Evolutionary conservation across 2,329 filamentous ascomycete species (phyloP), one percentile per base, ranked within the genome.

Genomic region (Hymenoscyphus albidus): DNA sequence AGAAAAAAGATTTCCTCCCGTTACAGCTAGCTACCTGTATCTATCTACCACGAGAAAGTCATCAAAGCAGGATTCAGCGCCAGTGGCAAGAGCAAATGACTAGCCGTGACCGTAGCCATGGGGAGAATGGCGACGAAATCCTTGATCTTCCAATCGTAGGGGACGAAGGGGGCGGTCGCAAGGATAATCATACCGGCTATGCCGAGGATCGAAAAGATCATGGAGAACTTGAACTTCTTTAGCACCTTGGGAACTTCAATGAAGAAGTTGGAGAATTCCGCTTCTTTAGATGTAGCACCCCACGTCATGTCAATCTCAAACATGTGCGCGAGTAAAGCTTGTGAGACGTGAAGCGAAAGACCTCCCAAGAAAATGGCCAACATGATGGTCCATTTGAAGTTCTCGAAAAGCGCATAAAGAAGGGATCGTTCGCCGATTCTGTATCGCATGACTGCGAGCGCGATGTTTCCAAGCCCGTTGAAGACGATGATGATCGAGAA

Each of bases 261-360:
- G 78, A 93, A 94, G 78, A 96, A 96, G 77, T 92, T 90, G 32
- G 89, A 88, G 73, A 89, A 88, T 72, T 92, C 89, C 59, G 86
- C 85, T 79, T 96, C 92, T 78, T 96, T 96, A 51, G 88, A 85
- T 0, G 92, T 96, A 1, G 91, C 87, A 60, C 91, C 91, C 92
- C 92, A 95, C 2, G 85, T 86, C 88, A 95, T 94, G 77, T 95
- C 84, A 74, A 94, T 87, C 78, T 91, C 87, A 75, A 95, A 91
- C 85, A 95, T 91, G 80, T 96, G 92, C 4, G 87, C 83, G 57
- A 95, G 78, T 40, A 96, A 80, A 1, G 92, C 92, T 75, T 93
- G 89, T 38, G 86, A 91, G 59, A 96, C 85, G 78, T 96, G 91
- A 42, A 96, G 83, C 0, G 88, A 91, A 59, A 95, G 82, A 48